phyloP scores from a whole-genome alignment of 805 yeast species.

The Yarrowia phangngaensis region DNA sequence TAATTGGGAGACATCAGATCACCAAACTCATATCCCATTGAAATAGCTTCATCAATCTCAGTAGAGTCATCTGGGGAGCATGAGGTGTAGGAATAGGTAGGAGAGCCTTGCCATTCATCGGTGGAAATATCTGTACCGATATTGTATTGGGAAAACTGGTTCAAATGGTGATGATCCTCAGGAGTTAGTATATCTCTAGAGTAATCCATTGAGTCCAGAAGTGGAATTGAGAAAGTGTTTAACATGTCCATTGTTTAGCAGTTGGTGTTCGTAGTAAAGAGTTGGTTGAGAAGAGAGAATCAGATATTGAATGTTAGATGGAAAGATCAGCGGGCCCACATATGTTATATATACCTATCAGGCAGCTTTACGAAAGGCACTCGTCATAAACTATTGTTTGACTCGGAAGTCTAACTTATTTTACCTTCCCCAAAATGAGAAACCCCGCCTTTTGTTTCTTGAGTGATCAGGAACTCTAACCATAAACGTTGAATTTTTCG shows the following conservation, averaged over 20 bases:
- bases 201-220: neutral
- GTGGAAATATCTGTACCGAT: neutral
- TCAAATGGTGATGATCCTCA: conserved; percentile 19
- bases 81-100: conserved; percentile 10
- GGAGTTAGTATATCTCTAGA: conserved; percentile 2
- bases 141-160: neutral
- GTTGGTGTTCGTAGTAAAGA: no score
- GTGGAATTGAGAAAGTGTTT: conserved; percentile 4
- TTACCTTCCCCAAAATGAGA: no score
- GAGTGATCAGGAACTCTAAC: no score
- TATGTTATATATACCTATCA: no score
- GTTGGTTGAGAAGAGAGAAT: no score
- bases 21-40: conserved; percentile 12
- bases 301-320: no score
- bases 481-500: no score
- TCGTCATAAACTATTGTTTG: no score
- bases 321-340: no score
- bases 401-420: no score
- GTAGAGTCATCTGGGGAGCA: conserved; percentile 11
- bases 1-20: conserved; percentile 1
- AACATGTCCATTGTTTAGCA: conserved; percentile 22
- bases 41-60: neutral
- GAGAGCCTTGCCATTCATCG: neutral
- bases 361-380: no score
- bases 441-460: no score